phyloP scores from a whole-genome alignment of 805 yeast species.

The Scheffersomyces coipomensis region DNA sequence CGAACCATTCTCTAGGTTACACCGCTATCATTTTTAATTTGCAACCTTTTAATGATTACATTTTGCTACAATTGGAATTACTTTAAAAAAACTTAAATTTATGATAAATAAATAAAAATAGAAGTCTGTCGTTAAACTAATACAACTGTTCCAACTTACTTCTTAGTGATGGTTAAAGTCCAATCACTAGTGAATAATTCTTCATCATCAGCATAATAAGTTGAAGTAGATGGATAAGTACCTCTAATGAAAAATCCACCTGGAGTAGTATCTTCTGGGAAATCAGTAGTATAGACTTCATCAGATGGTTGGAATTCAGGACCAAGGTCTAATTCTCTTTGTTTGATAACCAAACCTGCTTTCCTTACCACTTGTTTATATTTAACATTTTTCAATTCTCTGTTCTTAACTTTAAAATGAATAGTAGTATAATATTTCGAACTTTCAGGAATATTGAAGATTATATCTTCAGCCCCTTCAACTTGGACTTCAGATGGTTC shows the following conservation, averaged over 20 bases:
- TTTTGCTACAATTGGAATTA: no score
- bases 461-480: slow-evolving; percentile 24
- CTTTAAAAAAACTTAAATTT: no score
- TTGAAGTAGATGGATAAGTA: slow-evolving; percentile 25
- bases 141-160: slow-evolving; percentile 10
- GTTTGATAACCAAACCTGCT: slow-evolving; percentile 31
- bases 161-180: slow-evolving; percentile 34
- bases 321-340: slow-evolving; percentile 29
- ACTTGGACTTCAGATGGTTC: slow-evolving; percentile 24
- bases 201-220: slow-evolving; percentile 32
- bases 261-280: slow-evolving; percentile 36
- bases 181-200: slow-evolving; percentile 27
- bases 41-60: no score
- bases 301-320: slow-evolving; percentile 30
- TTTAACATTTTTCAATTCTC: slow-evolving; percentile 25
- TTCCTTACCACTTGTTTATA: slow-evolving; percentile 37
- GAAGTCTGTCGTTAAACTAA: no score
- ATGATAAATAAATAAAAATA: no score
- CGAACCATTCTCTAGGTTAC: no score
- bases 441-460: slow-evolving; percentile 35
- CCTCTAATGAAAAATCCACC: slow-evolving; percentile 40
- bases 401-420: slow-evolving; percentile 29
- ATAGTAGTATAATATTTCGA: slow-evolving; percentile 31
- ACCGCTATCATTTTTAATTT: no score
- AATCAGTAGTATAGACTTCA: slow-evolving; percentile 26